These are phyloP conservation scores for Gracilaria vermiculophylla DNA, from an alignment of 23 red algal species.

Conservation along the genomic window DNA sequence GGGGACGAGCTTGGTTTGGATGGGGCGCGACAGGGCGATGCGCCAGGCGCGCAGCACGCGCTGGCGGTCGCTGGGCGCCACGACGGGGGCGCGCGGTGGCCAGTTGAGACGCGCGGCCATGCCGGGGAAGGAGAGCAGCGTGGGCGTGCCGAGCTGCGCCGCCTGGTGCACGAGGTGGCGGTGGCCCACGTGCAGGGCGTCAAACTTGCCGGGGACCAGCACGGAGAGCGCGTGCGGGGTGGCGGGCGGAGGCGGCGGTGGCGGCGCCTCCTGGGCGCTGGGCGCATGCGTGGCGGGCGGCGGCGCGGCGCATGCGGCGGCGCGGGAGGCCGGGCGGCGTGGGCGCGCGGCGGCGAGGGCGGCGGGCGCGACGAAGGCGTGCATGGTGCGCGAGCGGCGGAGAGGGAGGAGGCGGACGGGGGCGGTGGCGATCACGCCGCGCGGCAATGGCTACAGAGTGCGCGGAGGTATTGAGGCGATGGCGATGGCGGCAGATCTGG, in stretches of 20 bases:
- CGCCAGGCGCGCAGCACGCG: slow-evolving; percentile 47
- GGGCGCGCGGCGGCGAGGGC: neutral
- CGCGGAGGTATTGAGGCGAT: too few species aligned
- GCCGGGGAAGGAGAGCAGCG: slow-evolving; percentile 61
- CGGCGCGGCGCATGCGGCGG: neutral
- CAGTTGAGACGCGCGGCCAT: slow-evolving; percentile 50
- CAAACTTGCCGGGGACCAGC: slow-evolving; percentile 87
- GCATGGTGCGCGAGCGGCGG: neutral
- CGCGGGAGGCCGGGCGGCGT: too few species aligned
- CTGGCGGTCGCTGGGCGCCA: slow-evolving; percentile 41
- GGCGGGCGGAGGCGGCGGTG: neutral
- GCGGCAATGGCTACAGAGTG: too few species aligned
- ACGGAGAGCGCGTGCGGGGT: neutral
- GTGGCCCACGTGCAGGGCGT: slow-evolving; percentile 86
- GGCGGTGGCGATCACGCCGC: too few species aligned
- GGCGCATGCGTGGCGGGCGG: neutral
- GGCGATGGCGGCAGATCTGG: too few species aligned
- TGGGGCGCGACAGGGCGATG: neutral
- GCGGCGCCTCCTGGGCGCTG: neutral
- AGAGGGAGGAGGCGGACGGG: neutral
- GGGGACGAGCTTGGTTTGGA: slow-evolving; percentile 18
- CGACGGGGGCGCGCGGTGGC: slow-evolving; percentile 44
- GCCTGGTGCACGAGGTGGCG: slow-evolving; percentile 66
- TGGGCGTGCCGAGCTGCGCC: slow-evolving; percentile 28
- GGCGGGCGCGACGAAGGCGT: neutral